These are phyloP conservation scores for Pestalotiopsis sp. DNA, from an alignment of 2,329 filamentous ascomycete genomes.

Conservation along the genomic window DNA sequence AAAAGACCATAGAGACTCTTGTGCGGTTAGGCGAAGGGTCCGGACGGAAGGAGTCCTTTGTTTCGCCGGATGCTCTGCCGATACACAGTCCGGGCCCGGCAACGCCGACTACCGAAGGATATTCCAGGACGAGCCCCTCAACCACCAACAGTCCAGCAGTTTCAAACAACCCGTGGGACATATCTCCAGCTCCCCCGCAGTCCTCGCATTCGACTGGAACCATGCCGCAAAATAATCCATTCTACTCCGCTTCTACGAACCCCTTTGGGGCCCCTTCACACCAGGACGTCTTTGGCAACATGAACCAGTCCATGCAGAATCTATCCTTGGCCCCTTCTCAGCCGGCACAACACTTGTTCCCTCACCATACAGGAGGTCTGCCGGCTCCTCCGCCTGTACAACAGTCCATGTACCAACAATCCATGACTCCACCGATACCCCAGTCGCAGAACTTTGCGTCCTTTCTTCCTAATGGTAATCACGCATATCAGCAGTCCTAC, in stretches of 20 bases:
- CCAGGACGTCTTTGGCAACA: conserved; percentile 39
- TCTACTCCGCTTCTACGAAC: conserved; percentile 71
- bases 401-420: conserved; percentile 46
- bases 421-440: conserved; percentile 45
- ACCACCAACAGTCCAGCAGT: conserved; percentile 37
- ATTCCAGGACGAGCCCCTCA: conserved; percentile 32
- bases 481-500: conserved; percentile 39
- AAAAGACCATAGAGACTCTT: conserved; percentile 83
- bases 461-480: conserved; percentile 43
- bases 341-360: conserved; percentile 57
- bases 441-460: conserved; percentile 44
- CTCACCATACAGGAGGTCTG: conserved; percentile 73
- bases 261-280: conserved; percentile 64
- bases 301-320: conserved; percentile 75
- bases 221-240: conserved; percentile 60
- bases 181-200: conserved; percentile 57
- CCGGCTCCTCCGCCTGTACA: conserved; percentile 44
- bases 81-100: conserved; percentile 54
- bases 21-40: conserved; percentile 77
- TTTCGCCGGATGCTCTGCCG: conserved; percentile 48
- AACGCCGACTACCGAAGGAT: conserved; percentile 30
- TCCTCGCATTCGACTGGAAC: conserved; percentile 68
- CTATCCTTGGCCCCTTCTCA: conserved; percentile 64
- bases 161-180: conserved; percentile 72
- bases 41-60: conserved; percentile 41